Evolutionary conservation across 2,329 filamentous ascomycete species (phyloP).

Genomic region (Cryphonectria parasitica): DNA sequence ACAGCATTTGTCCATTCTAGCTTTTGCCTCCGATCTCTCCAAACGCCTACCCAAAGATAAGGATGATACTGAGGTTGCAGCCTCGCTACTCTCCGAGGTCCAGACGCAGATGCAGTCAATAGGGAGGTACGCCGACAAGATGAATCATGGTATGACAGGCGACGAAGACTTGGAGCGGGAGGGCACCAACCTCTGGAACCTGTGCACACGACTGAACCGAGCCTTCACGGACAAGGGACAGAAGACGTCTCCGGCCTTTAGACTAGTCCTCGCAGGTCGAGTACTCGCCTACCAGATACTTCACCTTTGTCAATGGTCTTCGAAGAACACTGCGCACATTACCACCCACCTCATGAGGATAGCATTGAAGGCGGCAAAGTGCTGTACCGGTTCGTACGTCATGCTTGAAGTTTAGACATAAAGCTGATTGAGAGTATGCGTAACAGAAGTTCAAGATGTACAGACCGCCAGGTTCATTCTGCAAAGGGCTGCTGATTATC

Average conservation of each 20-base stretch:
- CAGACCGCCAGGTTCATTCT: conserved; percentile 64
- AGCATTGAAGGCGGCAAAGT: conserved; percentile 66
- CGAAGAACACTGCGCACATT: conserved; percentile 38
- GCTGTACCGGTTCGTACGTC: conserved; percentile 58
- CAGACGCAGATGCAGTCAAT: conserved; percentile 43
- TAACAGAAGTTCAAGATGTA: conserved; percentile 54
- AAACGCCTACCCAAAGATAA: conserved; percentile 36
- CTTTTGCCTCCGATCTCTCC: conserved; percentile 33
- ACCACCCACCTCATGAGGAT: conserved; percentile 64
- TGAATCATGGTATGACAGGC: conserved; percentile 35
- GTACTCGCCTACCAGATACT: conserved; percentile 71
- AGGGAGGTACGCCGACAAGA: conserved; percentile 38
- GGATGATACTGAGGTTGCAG: conserved; percentile 33
- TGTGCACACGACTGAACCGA: conserved; percentile 57
- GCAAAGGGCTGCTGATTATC: conserved; percentile 65
- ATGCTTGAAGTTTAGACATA: conserved; percentile 22
- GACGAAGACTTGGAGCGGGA: conserved; percentile 56
- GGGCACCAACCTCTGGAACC: conserved; percentile 69
- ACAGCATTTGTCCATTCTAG: conserved; percentile 12
- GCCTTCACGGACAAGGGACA: conserved; percentile 33
- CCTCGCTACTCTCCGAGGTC: conserved; percentile 46
- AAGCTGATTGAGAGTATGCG: conserved; percentile 28
- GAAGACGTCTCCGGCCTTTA: conserved; percentile 9
- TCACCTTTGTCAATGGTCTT: conserved; percentile 54
- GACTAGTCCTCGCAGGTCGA: conserved; percentile 46